Base-by-base conservation (phyloP, 2,329 filamentous ascomycete species). In the Pyricularia pennisetigena region DNA sequence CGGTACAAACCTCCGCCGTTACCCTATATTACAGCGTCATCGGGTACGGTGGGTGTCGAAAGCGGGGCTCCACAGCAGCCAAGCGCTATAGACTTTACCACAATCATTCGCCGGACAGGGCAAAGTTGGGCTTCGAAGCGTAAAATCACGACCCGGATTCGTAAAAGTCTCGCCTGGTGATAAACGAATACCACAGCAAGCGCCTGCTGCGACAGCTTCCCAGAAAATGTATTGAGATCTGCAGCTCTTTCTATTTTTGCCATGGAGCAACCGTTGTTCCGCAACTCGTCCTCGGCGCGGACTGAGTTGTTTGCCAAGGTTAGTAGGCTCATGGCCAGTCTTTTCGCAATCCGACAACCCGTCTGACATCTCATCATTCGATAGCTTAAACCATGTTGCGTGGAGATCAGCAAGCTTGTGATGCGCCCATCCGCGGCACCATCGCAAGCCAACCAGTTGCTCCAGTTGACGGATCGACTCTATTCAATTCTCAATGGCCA, bases 361-460 rank as follows among this genome's bases (percentile, higher is more conserved):
- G 20, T 49, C 41, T 49, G 41, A 49, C 41, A 49, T 49, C 6
- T 20, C 14, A 49, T 49, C 41, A 49, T 49, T 16, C n/a, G 20
- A 14, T 63, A 90, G 87, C 82, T 90, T 69, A 89, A 89, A 76
- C 86, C 87, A 75, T 82, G 79, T 71, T 90, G 87, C 72, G 80
- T 90, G 68, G 80, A 82, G 68, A 83, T 89, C 70, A 88, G 85
- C 77, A 81, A 86, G 74, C 76, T 87, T 67, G 82, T 84, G 1
- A 80, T 88, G 26, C 80, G 81, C 67, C 72, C 79, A 20, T 79
- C 82, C 67, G 80, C 79, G 26, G 68, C 68, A 65, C 74, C 78
- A 30, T 75, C 76, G 24, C 77, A 76, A 61, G 76, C 79, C 4
- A 81, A 78, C 68, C 78, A 82, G 68, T 76, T 89, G 64, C 75